Evolutionary conservation across 306 rosid genomes (phyloP).

Genomic region (Gastrolobium bilobum): DNA sequence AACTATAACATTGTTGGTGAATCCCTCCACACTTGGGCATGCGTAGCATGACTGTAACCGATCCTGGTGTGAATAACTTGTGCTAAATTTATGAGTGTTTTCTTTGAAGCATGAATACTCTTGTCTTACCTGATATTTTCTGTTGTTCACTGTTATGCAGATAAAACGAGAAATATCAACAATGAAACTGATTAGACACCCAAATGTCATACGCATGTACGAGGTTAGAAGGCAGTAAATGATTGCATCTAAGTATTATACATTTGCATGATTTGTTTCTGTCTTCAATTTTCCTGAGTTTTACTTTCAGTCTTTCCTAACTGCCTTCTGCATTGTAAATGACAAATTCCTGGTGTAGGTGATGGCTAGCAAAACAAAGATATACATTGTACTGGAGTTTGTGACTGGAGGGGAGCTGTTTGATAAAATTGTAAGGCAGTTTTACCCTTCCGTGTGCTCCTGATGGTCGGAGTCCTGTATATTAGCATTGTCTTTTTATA

Average conservation of each 20-base stretch:
- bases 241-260: background rate
- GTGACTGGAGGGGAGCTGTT: slow-evolving; percentile 97
- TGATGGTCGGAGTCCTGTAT: slow-evolving; percentile 14
- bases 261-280: slow-evolving; percentile 41
- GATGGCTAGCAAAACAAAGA: slow-evolving; percentile 96
- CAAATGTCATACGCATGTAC: slow-evolving; percentile 90
- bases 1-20: background rate
- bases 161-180: slow-evolving; percentile 97
- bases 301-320: slow-evolving; percentile 29
- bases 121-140: slow-evolving; percentile 21
- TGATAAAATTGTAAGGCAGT: slow-evolving; percentile 84
- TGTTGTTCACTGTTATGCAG: slow-evolving; percentile 59
- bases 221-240: slow-evolving; percentile 71
- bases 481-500: slow-evolving; percentile 29
- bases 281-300: slow-evolving; percentile 34
- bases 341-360: slow-evolving; percentile 68
- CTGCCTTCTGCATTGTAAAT: slow-evolving; percentile 33
- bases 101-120: slow-evolving; percentile 12
- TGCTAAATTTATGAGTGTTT: slow-evolving; percentile 13
- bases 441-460: slow-evolving; percentile 29
- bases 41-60: slow-evolving; percentile 10
- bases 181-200: slow-evolving; percentile 93
- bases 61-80: slow-evolving; percentile 22
- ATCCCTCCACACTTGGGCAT: background rate
- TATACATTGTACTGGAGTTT: slow-evolving; percentile 90